phyloP scores from a whole-genome alignment of 208 protist species.

The Jaenimonas drosophilae region DNA sequence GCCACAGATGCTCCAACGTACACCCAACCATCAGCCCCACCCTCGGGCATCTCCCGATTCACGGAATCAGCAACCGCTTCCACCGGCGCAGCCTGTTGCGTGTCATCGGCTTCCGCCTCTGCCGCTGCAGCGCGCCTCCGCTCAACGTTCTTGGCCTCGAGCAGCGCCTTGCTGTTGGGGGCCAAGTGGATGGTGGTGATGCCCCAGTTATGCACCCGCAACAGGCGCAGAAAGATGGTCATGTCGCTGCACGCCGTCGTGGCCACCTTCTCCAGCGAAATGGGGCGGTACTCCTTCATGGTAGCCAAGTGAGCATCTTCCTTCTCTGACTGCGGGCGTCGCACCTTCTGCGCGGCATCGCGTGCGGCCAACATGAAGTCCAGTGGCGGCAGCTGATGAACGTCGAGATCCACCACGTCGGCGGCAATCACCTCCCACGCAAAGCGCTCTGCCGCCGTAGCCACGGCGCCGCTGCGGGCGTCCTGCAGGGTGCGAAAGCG shows the following conservation, averaged over 20 bases:
- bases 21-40: conserved; percentile 56
- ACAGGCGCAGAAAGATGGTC: conserved; percentile 60
- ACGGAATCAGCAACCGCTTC: neutral
- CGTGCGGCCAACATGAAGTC: conserved; percentile 42
- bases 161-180: conserved; percentile 17
- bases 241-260: conserved; percentile 38
- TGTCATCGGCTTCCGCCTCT: neutral
- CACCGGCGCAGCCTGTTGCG: neutral
- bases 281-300: conserved; percentile 49
- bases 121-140: neutral
- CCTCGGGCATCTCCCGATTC: conserved; percentile 6
- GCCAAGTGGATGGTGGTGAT: conserved; percentile 20
- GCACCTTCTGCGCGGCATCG: conserved; percentile 17
- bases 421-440: conserved; percentile 18
- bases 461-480: conserved; percentile 40
- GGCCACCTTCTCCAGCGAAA: conserved; percentile 3
- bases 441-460: conserved; percentile 23
- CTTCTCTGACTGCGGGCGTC: conserved; percentile 22
- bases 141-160: conserved; percentile 22
- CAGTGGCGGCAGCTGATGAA: conserved; percentile 41
- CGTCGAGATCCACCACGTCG: conserved; percentile 59
- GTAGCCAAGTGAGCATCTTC: conserved; percentile 45
- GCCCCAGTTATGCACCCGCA: conserved; percentile 78
- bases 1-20: conserved; percentile 32
- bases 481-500: conserved; percentile 21